Base-by-base conservation (phyloP, 306 rosid genomes). In the Sechiopsis laciniata region DNA sequence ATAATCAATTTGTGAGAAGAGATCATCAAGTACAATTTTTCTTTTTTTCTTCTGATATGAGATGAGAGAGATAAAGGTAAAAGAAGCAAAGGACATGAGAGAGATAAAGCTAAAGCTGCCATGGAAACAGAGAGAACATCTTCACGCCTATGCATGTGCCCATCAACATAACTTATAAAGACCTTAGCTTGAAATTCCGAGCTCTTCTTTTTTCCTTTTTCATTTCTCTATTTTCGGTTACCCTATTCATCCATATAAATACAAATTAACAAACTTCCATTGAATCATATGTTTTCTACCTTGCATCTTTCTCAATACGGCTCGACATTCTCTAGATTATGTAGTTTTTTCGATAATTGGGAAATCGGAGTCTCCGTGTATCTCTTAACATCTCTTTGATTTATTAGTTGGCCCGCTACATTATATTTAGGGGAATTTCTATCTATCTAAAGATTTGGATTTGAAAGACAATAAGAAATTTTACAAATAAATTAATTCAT, bases 121-220 rank as follows among this genome's bases (percentile, higher is more conserved):
- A 84, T 79, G 82, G 78, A 77, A 82, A 83, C 88, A 81, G 76
- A 82, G 87, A 84, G 88, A 84, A 79, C 89, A 79, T 84, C 85
- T 85, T 85, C 97, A 90, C 91, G 91, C 93, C 89, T 79, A 75
- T 65, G 74, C 91, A 80, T 83, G 88, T 86, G 85, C 86, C 78
- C 89, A 78, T 81, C 82, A 76, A 74, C 26, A 16, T 20, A 37
- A 61, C n/a, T 26, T 50, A 15, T 75, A 77, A 71, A 68, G 56
- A 51, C 40, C 21, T 10, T 64, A 71, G 59, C 88, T 83, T 86
- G 87, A 86, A 84, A 74, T 86, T 83, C 89, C 79, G 86, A 70
- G 54, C 60, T 60, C 69, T 35, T 13, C 53, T 29, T 17, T 6
- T 63, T 15, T 26, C 17, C 7, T n/a, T 11, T 8, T 45, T 69